A percentile compares a stretch with the other conserved stretches of the same genome.
phyloP scores from a whole-genome alignment of 148 eudicot genomes.

The Nepenthes mirabilis region DNA sequence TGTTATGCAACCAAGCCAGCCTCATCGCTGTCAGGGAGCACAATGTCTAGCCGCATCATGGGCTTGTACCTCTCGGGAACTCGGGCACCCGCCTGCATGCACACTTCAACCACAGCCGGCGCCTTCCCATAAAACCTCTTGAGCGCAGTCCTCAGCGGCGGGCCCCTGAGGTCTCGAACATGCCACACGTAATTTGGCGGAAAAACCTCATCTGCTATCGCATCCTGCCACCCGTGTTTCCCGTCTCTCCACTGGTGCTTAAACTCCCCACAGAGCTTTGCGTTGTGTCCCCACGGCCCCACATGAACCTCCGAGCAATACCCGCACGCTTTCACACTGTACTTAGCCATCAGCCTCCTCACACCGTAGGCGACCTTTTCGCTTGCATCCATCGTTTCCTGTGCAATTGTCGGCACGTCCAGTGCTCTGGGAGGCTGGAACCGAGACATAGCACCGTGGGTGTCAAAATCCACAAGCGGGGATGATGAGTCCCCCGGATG shows the following conservation, averaged over 20 bases:
- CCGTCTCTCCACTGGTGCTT: conserved; percentile 99
- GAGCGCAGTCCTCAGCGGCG: conserved; percentile 47
- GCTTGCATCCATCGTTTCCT: conserved; percentile 52
- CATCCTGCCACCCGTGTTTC: conserved; percentile 99
- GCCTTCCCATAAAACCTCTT: conserved; percentile 86
- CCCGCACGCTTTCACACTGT: conserved; percentile 89
- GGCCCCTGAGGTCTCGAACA: conserved; percentile 66
- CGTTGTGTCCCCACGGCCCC: conserved; percentile 99
- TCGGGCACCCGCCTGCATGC: conserved; percentile 79
- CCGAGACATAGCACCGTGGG: conserved; percentile 51
- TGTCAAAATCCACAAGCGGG: conserved; percentile 49
- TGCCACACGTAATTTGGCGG: conserved; percentile 96
- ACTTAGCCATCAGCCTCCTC: conserved; percentile 59
- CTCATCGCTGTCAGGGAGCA: conserved; percentile 76
- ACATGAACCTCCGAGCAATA: conserved; percentile 96
- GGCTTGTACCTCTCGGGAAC: conserved; percentile 60
- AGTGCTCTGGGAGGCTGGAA: conserved; percentile 33
- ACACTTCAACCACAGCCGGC: conserved; percentile 83
- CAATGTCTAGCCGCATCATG: conserved; percentile 91
- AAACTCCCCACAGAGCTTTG: conserved; percentile 90
- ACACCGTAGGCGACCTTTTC: conserved; percentile 66
- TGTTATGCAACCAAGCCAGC: conserved; percentile 49
- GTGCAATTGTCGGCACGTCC: conserved; percentile 47
- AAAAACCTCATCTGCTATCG: conserved; percentile 63
- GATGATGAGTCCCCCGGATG: conserved; percentile 18